Base-by-base conservation (phyloP, 2,329 filamentous ascomycete species). In the Drechslerella dactyloides region DNA sequence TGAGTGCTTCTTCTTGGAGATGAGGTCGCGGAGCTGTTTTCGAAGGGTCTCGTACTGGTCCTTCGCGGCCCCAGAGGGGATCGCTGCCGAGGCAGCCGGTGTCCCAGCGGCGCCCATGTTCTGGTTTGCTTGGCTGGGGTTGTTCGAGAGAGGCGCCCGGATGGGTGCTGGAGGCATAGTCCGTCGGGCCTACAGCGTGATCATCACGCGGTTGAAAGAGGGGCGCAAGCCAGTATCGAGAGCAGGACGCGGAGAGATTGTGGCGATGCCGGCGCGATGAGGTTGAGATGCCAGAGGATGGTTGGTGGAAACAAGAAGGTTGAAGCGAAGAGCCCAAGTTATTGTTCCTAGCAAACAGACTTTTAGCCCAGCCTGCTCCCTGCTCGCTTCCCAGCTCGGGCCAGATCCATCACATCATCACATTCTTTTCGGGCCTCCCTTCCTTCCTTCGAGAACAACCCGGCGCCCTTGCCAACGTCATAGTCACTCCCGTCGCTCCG, bases 11-110 rank as follows among this genome's bases (percentile, higher is more conserved):
- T 77, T 77, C 21, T 74, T 75, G 48, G 75, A 73, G 23, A 78
- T 75, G 66, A 76, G 68, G 23, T 77, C 76, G n/a, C 76, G 75
- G 27, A 78, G 66, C 53, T 78, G 75, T 51, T 75, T 76, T 24
- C 75, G 69, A n/a, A 78, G 59, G 61, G 75, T 76, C 55, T 78
- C 77, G 58, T 78, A 77, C 51, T 76, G 74, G 13, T 55, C 58
- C 44, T 59, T 62, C 0, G 73, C 63, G 24, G 69, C 53, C 4
- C 61, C 37, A 27, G 69, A 57, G 54, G 74, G 44, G 21, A 74
- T 62, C 21, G 72, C 52, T 5, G 66, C 65, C 33, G 55, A 21
- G n/a, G 54, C 46, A 50, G 73, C 48, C 30, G 66, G 58, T 2
- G 65, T 65, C 19, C 59, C 53, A 24, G 62, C 35, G 63, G 63